These are phyloP conservation scores for Alisma plantagoaquatica DNA, from an alignment of 106 monocot species.

Conservation along the genomic window DNA sequence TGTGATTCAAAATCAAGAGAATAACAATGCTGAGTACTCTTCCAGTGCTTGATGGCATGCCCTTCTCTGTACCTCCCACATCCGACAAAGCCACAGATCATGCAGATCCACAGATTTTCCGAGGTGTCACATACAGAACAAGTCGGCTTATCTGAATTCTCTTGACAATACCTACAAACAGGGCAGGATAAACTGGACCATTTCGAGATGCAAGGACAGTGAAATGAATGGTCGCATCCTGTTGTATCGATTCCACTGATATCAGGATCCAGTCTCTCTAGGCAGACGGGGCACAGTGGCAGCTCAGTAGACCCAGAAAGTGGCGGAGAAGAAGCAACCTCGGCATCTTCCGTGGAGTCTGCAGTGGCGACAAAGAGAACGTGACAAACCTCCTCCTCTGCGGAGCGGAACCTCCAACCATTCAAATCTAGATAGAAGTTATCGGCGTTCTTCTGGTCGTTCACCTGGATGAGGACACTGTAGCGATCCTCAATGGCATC, in stretches of 20 bases:
- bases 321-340: constrained; percentile 49
- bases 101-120: constrained; percentile 87
- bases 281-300: constrained; percentile 84
- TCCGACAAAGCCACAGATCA: constrained; percentile 96
- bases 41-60: constrained; percentile 91
- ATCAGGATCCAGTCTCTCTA: constrained; percentile 91
- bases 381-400: constrained; percentile 87
- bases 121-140: constrained; percentile 75
- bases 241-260: constrained; percentile 75
- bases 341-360: constrained; percentile 51
- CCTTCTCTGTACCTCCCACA: constrained; percentile 98
- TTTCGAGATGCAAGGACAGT: constrained; percentile 81
- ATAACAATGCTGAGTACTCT: constrained; percentile 86
- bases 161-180: constrained; percentile 68
- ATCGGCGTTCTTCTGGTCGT: constrained; percentile 78
- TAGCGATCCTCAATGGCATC: constrained; percentile 82
- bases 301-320: constrained; percentile 53
- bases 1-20: constrained; percentile 81
- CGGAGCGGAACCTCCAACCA: constrained; percentile 67
- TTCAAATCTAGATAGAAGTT: constrained; percentile 68
- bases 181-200: constrained; percentile 80
- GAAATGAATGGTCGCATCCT: constrained; percentile 87
- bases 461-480: constrained; percentile 58
- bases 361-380: constrained; percentile 54
- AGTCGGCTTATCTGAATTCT: constrained; percentile 55